A percentile compares a stretch with the other conserved stretches of the same genome.
Evolutionary conservation across 78 protist genomes (phyloP).

Genomic region (Dictyostelium intermedium): DNA sequence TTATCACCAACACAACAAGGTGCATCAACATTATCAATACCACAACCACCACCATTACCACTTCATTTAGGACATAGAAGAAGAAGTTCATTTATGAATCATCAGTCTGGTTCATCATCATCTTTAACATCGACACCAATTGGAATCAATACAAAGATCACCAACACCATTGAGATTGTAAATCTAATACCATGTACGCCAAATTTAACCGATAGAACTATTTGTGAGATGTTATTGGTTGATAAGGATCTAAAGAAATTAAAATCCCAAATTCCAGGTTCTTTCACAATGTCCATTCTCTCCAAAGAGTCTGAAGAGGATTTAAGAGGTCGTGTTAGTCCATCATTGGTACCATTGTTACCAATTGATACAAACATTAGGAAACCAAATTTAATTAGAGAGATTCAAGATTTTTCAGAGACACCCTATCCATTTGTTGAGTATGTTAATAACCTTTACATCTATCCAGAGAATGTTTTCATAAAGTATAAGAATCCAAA

Average conservation of each 20-base stretch:
- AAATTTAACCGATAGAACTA: constrained; percentile 34
- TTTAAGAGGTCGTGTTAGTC: constrained; percentile 15
- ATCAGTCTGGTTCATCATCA: not conserved
- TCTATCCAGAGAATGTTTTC: constrained; percentile 59
- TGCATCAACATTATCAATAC: not conserved
- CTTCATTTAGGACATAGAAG: constrained; percentile 1
- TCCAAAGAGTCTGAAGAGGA: constrained; percentile 37
- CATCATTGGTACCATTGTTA: constrained; percentile 49
- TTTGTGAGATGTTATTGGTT: constrained; percentile 37
- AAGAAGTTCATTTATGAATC: constrained; percentile 12
- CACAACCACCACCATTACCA: constrained; percentile 38
- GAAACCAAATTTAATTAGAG: constrained; percentile 33
- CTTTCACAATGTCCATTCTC: constrained; percentile 49
- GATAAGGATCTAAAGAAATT: constrained; percentile 59
- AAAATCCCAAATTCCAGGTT: constrained; percentile 55
- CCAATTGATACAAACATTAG: not conserved
- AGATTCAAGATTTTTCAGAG: constrained; percentile 70
- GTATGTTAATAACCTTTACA: constrained; percentile 62
- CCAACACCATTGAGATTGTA: constrained; percentile 53
- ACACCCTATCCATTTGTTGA: constrained; percentile 55
- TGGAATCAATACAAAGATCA: constrained; percentile 14
- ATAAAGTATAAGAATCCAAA: constrained; percentile 71
- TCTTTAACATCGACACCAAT: not conserved
- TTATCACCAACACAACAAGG: not conserved
- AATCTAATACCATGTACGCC: constrained; percentile 68